Evolutionary conservation across 345 rosid species (phyloP).

Genomic region (Brassica rapa): DNA sequence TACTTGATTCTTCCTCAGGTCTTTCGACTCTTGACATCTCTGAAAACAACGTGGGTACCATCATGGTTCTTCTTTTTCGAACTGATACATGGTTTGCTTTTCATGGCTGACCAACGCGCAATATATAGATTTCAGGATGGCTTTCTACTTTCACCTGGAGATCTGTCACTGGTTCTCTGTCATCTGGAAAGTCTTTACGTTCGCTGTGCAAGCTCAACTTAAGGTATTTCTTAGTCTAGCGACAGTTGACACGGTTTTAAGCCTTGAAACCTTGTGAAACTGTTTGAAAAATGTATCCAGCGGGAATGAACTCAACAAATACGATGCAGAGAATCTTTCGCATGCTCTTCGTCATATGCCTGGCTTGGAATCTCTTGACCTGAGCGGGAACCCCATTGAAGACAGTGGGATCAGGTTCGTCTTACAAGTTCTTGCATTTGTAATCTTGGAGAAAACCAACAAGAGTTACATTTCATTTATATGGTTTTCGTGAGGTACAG

Average conservation of each 20-base stretch:
- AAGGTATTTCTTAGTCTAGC: conserved; percentile 48
- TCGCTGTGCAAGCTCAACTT: conserved; percentile 65
- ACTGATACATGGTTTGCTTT: conserved; percentile 19
- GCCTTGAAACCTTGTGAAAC: conserved; percentile 29
- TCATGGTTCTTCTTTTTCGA: conserved; percentile 21
- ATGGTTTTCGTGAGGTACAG: conserved; percentile 48
- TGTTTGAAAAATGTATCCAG: conserved; percentile 41
- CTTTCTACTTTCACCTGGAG: conserved; percentile 60
- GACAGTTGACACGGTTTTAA: conserved; percentile 10
- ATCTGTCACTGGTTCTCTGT: conserved; percentile 34
- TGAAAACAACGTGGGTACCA: conserved; percentile 67
- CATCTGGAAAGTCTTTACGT: conserved; percentile 52
- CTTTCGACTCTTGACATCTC: conserved; percentile 75
- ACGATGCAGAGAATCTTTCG: conserved; percentile 62
- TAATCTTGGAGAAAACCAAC: neutral
- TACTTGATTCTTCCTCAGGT: conserved; percentile 59
- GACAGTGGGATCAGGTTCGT: conserved; percentile 78
- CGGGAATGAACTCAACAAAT: conserved; percentile 69
- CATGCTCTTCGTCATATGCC: conserved; percentile 63
- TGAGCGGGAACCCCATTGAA: conserved; percentile 81
- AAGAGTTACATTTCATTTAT: conserved; percentile 30
- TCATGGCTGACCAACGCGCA: conserved; percentile 18
- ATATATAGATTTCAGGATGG: conserved; percentile 77
- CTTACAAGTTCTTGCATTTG: conserved; percentile 28
- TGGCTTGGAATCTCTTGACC: conserved; percentile 66